Conservation (phyloP, 1,139 yeast species). For the Yamadazyma pseudoaaseri region DNA sequence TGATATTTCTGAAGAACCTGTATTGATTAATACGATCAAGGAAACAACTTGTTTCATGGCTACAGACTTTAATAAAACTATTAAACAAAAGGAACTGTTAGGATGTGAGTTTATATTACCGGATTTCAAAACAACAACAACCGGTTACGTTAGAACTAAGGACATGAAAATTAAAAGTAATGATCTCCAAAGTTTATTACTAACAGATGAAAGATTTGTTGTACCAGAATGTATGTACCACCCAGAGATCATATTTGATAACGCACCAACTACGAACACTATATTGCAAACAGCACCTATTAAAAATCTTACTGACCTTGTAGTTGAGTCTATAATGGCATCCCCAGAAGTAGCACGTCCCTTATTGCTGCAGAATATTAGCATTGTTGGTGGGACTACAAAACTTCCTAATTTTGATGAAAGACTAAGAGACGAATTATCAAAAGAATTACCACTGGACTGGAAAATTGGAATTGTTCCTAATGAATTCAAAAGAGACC, state of each 20-base stretch:
- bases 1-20: constrained; percentile 89
- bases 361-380: constrained; percentile 74
- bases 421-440: constrained; percentile 59
- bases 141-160: constrained; percentile 52
- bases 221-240: constrained; percentile 85
- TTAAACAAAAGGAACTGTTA: constrained; percentile 32
- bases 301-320: constrained; percentile 69
- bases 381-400: constrained; percentile 80
- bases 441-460: constrained; percentile 64
- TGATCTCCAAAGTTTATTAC: constrained; percentile 63
- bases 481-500: constrained; percentile 21
- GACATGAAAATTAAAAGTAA: constrained; percentile 13
- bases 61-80: constrained; percentile 56
- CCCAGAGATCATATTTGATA: constrained; percentile 66
- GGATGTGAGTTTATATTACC: constrained; percentile 77
- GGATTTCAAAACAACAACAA: constrained; percentile 75
- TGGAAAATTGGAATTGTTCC: constrained; percentile 37
- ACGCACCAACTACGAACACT: constrained; percentile 25
- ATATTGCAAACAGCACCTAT: constrained; percentile 57
- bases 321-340: constrained; percentile 65
- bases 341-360: constrained; percentile 79
- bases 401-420: constrained; percentile 65
- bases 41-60: constrained; percentile 79
- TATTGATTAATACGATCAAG: constrained; percentile 80
- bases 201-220: constrained; percentile 82